Conservation (phyloP, 257 asterid genomes). For the Solanum etuberosum region DNA sequence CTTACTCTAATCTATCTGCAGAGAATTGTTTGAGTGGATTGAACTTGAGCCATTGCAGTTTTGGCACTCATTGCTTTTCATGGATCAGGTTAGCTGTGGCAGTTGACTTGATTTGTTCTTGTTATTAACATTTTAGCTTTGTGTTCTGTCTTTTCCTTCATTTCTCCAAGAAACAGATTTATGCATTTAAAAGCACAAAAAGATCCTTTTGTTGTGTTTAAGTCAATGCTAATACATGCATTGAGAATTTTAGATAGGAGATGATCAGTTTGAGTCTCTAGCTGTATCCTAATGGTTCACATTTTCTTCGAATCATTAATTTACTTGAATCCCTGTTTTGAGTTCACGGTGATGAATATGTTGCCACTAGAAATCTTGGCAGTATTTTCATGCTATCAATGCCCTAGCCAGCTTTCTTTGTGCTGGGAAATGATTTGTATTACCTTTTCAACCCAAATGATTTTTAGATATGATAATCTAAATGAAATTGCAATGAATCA, state of each 20-base stretch:
- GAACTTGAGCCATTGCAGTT: constrained; percentile 89
- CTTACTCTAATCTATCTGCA: constrained; percentile 15
- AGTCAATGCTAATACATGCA: neutral
- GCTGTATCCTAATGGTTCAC: neutral
- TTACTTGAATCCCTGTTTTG: neutral
- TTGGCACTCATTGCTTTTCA: constrained; percentile 91
- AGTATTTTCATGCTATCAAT: neutral
- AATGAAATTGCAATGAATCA: neutral
- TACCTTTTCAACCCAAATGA: neutral
- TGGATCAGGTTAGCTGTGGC: constrained; percentile 79
- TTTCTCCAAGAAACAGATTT: neutral
- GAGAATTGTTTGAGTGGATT: constrained; percentile 94
- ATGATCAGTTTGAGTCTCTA: neutral
- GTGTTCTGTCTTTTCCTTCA: neutral
- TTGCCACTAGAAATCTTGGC: neutral
- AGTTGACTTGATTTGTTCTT: neutral
- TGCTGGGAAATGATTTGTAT: neutral
- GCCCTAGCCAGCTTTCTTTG: neutral
- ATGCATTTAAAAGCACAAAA: neutral
- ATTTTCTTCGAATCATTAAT: neutral
- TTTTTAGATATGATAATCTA: neutral
- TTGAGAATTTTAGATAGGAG: neutral
- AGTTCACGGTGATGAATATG: neutral
- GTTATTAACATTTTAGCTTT: neutral
- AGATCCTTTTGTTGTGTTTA: neutral